Evolutionary conservation across 352 stramenopile species (phyloP).

Genomic region (Globisporangium apiculatum): DNA sequence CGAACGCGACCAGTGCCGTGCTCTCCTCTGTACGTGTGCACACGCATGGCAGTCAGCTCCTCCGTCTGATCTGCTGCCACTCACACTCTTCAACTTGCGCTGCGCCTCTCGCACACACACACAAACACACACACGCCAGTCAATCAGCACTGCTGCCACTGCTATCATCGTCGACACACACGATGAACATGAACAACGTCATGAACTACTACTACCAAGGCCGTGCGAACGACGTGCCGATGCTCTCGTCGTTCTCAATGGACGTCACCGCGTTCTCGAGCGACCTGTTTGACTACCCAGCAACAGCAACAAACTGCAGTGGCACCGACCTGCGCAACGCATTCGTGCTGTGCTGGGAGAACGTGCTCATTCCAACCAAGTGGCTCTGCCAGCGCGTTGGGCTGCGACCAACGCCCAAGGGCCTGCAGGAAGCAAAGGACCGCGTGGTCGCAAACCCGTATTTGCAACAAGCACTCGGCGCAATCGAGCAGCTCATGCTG

Average conservation of each 20-base stretch:
- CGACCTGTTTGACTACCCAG: constrained; percentile 48
- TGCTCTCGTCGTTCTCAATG: constrained; percentile 60
- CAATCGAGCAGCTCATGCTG: constrained; percentile 48
- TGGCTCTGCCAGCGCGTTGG: constrained; percentile 55
- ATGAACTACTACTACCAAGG: constrained; percentile 33
- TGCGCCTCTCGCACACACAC: not conserved
- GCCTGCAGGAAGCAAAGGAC: constrained; percentile 43
- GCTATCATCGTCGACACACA: not conserved
- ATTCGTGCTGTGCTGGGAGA: constrained; percentile 63
- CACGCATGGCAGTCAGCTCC: not conserved
- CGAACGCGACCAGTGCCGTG: not conserved
- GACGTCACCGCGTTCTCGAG: constrained; percentile 47
- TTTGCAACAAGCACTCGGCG: constrained; percentile 39
- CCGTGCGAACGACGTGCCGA: constrained; percentile 14
- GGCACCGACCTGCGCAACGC: constrained; percentile 32
- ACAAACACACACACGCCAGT: too few species aligned
- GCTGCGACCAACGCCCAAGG: constrained; percentile 27
- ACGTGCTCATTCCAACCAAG: constrained; percentile 51
- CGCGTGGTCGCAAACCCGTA: constrained; percentile 34
- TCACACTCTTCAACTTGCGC: constrained; percentile 12
- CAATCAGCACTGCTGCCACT: not conserved
- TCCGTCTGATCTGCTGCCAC: not conserved
- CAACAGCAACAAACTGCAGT: constrained; percentile 14
- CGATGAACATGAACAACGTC: constrained; percentile 18
- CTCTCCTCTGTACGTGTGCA: not conserved